phyloP scores from a whole-genome alignment of 768 basidiomycete species.

The Amanita molliuscula region DNA sequence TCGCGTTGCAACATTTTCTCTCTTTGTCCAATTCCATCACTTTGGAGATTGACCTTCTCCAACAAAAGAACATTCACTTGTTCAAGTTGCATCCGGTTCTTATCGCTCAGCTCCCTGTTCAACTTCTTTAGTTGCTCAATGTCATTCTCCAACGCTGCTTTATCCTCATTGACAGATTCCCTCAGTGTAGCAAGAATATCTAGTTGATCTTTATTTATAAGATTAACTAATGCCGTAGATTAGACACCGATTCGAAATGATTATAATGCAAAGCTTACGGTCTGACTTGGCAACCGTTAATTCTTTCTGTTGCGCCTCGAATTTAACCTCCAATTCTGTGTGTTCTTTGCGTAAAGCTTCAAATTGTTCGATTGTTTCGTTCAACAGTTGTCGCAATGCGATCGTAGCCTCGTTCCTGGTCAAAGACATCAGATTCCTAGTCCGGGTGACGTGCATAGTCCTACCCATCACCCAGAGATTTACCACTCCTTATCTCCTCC shows the following conservation, averaged over 20 bases:
- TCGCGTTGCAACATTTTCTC: conserved; percentile 84
- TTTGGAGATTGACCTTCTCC: conserved; percentile 87
- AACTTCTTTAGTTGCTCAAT: conserved; percentile 52
- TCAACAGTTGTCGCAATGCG: conserved; percentile 77
- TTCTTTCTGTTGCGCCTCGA: conserved; percentile 51
- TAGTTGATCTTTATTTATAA: conserved; percentile 89
- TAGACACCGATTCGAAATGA: not conserved
- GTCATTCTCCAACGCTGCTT: conserved; percentile 62
- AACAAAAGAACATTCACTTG: conserved; percentile 77
- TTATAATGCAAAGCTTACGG: conserved; percentile 35
- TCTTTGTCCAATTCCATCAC: conserved; percentile 81
- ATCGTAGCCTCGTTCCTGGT: conserved; percentile 76
- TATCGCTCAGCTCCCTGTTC: conserved; percentile 65
- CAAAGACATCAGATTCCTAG: not conserved
- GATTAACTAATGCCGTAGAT: conserved; percentile 45
- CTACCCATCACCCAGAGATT: conserved; percentile 73
- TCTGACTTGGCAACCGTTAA: conserved; percentile 81
- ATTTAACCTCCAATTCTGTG: conserved; percentile 60
- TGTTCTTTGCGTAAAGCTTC: conserved; percentile 62
- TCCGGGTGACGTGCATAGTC: conserved; percentile 12
- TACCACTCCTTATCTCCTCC: conserved; percentile 87
- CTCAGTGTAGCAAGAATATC: conserved; percentile 81
- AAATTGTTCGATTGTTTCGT: conserved; percentile 78
- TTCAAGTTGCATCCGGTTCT: conserved; percentile 85
- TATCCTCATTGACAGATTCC: conserved; percentile 85